phyloP scores from a whole-genome alignment of 2,329 filamentous ascomycete genomes.

The Camillea tinctor region DNA sequence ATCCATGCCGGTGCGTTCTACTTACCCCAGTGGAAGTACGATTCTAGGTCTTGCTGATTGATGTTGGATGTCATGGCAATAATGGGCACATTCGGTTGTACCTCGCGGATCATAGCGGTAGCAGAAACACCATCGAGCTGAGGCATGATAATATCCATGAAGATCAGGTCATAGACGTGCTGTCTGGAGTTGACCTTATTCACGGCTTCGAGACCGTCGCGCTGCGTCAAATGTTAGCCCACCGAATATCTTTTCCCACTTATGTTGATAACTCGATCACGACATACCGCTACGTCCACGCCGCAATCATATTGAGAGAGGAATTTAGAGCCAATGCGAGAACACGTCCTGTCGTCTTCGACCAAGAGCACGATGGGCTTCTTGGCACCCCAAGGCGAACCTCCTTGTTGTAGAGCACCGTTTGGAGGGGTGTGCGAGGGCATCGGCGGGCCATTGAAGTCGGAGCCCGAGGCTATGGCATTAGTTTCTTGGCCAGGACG shows the following conservation, averaged over 20 bases:
- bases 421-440: conserved; percentile 33
- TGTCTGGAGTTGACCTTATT: conserved; percentile 67
- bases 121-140: conserved; percentile 92
- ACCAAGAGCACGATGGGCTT: conserved; percentile 85
- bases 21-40: conserved; percentile 95
- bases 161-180: conserved; percentile 63
- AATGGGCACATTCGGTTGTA: conserved; percentile 78
- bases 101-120: conserved; percentile 87
- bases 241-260: conserved; percentile 3
- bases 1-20: conserved; percentile 5
- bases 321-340: conserved; percentile 67
- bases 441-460: conserved; percentile 34
- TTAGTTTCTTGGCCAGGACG: conserved; percentile 62
- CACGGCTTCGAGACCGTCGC: conserved; percentile 87
- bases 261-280: background rate
- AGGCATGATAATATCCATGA: conserved; percentile 98
- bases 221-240: conserved; percentile 44
- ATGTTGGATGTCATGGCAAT: conserved; percentile 99
- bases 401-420: conserved; percentile 32
- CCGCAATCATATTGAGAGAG: conserved; percentile 63
- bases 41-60: conserved; percentile 90
- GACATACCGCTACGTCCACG: conserved; percentile 65
- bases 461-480: conserved; percentile 41
- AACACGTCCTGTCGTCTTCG: conserved; percentile 72
- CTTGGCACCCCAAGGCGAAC: conserved; percentile 56